These are phyloP conservation scores for Suillus fuscotomentosus DNA, from an alignment of 768 basidiomycete genomes.

Conservation along the genomic window DNA sequence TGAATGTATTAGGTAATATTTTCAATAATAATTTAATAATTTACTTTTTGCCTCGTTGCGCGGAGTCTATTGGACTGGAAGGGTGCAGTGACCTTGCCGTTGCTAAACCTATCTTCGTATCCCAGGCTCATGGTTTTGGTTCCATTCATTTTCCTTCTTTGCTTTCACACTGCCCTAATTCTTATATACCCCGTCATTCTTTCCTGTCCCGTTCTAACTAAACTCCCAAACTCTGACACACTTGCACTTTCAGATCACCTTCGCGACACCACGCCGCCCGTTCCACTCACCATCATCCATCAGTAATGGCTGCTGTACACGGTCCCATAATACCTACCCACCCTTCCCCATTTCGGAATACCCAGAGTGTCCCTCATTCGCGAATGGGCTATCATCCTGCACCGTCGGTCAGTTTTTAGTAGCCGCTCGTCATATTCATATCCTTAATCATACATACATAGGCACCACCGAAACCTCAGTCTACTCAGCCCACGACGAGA, in stretches of 20 bases:
- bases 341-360: conserved; percentile 27
- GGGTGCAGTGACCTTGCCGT: conserved; percentile 6
- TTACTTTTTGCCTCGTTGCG: conserved; percentile 10
- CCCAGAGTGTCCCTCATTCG: conserved; percentile 26
- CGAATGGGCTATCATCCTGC: conserved; percentile 26
- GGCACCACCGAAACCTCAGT: conserved; percentile 28
- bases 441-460: conserved; percentile 6
- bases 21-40: conserved; percentile 13
- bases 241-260: conserved; percentile 1
- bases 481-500: conserved; percentile 25
- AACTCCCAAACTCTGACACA: conserved; percentile 1
- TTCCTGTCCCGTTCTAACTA: conserved; percentile 2
- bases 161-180: conserved; percentile 2
- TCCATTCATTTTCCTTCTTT: conserved; percentile 6
- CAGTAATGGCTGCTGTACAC: conserved; percentile 31
- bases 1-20: conserved; percentile 9
- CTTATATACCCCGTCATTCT: conserved; percentile 8
- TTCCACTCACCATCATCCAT: neutral
- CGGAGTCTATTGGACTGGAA: conserved; percentile 14
- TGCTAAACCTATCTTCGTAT: conserved; percentile 10
- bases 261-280: conserved; percentile 18
- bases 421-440: too few relatives aligned
- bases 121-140: conserved; percentile 8
- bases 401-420: conserved; percentile 19
- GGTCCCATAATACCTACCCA: conserved; percentile 27